Evolutionary conservation across 805 yeast species (phyloP), one percentile per base, ranked within the genome.

Genomic region (Starmerella kuoi): DNA sequence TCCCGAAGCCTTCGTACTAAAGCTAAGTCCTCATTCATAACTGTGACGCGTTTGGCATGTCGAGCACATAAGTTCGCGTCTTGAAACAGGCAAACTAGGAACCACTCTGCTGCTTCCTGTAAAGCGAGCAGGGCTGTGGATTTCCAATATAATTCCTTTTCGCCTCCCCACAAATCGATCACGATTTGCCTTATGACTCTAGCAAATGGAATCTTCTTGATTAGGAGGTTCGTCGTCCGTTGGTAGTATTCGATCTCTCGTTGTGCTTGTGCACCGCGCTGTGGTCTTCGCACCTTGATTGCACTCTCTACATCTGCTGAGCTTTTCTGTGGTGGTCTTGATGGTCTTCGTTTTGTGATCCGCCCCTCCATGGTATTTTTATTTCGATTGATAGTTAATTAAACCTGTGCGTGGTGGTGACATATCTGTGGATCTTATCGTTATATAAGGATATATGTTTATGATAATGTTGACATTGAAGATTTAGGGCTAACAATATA

Each of bases 31-130:
- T 87, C 87, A 84, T 86, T 88, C 76, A 85, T 95, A 62, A 88
- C 85, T 53, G 98, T 88, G 57, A 88, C 97, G 72, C 98, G 81
- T 79, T 91, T 88, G 61, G 97, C 98, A 69, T 88, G 98, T 56
- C 86, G 84, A 53, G 97, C 96, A 72, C 96, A 91, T 72, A 88
- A 76, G 74, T 87, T 88, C 54, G 97, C 91, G 68, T 91, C 97
- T 73, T 88, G 97, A 57, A 88, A 91, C 61, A 88, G 69, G 48
- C 95, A 84, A 42, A 88, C 95, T 59, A 91, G 73, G 76, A 86
- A 91, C 61, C 96, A 96, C 74, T 88, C 98, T 50, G 88, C 95
- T 51, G 97, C 87, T 71, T 91, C 98, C 68, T 88, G 98, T 59
- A 88, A 73, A 55, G 98, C 98, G 69, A 94, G 87, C 54, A 88